phyloP scores from a whole-genome alignment of 495 filamentous ascomycete species.

The Aspergillus ellipticus region DNA sequence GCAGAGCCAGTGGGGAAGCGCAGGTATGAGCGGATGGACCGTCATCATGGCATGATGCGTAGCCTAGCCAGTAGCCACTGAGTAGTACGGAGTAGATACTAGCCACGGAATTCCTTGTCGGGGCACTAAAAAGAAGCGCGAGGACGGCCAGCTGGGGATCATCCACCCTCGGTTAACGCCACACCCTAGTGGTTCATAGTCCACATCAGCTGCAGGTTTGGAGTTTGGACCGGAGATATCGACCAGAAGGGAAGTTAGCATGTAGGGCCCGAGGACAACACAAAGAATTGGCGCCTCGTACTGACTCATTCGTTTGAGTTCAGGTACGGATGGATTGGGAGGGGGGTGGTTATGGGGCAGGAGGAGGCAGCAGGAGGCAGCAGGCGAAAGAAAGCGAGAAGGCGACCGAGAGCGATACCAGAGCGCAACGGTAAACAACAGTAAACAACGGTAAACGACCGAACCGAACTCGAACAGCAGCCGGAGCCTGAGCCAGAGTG shows the following conservation, averaged over 20 bases:
- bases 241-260: background rate
- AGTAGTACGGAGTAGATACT: too few relatives aligned
- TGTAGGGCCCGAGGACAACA: background rate
- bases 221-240: background rate
- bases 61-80: background rate
- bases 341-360: too few relatives aligned
- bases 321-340: constrained; percentile 1
- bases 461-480: background rate
- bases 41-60: constrained; percentile 2
- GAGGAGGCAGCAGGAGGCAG: background rate
- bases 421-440: background rate
- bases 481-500: background rate
- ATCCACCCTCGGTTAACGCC: background rate
- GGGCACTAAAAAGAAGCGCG: background rate
- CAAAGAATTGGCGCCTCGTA: background rate
- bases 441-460: background rate
- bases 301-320: constrained; percentile 8
- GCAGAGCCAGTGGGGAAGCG: background rate
- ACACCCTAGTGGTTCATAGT: background rate
- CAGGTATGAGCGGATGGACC: background rate
- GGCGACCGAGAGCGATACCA: too few relatives aligned
- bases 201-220: background rate
- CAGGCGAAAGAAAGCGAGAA: constrained; percentile 1
- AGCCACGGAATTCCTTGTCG: background rate
- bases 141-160: background rate